Base-by-base conservation (phyloP, 331 rosid species). In the Cucumis variabilis region DNA sequence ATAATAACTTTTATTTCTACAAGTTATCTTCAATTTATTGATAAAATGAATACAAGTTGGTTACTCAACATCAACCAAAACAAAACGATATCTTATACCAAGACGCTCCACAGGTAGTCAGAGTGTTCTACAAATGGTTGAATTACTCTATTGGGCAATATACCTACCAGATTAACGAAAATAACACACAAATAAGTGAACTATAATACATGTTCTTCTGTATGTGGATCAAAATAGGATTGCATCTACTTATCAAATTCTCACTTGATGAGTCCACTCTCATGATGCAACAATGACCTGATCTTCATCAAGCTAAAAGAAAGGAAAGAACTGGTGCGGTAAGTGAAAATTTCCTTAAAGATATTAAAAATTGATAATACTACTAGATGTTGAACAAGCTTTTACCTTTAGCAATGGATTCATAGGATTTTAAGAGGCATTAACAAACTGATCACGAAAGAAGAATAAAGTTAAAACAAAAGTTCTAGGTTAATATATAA, bases 71-170 rank as follows among this genome's bases (percentile, higher is more conserved):
- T n/a, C n/a, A n/a, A n/a, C 37, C 21, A 27, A 50, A 48, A 79
- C 48, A 55, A 55, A 48, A 82, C 17, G 24, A 84, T 72, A 62
- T 60, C 76, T 93, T 33, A 33, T 92, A 96, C 99, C 99, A n/a
- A 96, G 97, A 69, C 95, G 88, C 88, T 96, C 99, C 77, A 96
- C 88, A 4, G 98, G 89, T 90, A 93, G 65, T 96, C 97, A 13
- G 97, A 95, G 91, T 95, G 99, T 90, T 95, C 98, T 4, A 98
- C 98, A 86, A 96, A 95, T 48, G 98, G 99, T 89, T 95, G 98
- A 89, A 96, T 93, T 33, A 95, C 63, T 89, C 92, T 93, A 93
- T 95, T 96, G 13, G 99, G 98, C 85, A 96, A 92, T 92, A 96
- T 91, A 87, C 96, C 98, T 25, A 96, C 92, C 86, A 95, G 84